Percentiles rank a stretch among this genome's conserved stretches.
phyloP scores from a whole-genome alignment of 2,329 filamentous ascomycete species.

The Domatiomyces catenatus region DNA sequence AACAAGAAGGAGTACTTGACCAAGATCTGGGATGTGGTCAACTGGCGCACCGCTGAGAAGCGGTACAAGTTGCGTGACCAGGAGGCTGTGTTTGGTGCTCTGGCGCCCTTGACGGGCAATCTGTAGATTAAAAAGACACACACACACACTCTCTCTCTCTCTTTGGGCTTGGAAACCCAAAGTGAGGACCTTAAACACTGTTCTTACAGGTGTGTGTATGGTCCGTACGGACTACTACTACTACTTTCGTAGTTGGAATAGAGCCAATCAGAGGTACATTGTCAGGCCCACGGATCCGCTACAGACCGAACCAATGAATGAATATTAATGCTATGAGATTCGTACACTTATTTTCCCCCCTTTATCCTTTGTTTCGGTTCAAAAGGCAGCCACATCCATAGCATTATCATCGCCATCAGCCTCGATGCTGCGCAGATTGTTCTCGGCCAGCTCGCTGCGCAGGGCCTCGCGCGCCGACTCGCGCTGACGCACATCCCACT shows the following conservation, averaged over 20 bases:
- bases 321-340: no score
- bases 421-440: constrained; percentile 30
- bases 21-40: constrained; percentile 12
- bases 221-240: no score
- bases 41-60: constrained; percentile 13
- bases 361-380: no score
- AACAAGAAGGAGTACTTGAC: constrained; percentile 13
- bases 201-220: no score
- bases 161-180: no score
- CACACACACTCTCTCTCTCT: no score
- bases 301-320: no score
- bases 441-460: constrained; percentile 34
- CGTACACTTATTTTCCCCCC: no score
- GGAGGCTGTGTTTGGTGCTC: constrained; percentile 5
- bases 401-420: constrained; percentile 29
- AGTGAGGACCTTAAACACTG: background rate
- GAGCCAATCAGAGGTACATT: no score
- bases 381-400: constrained; percentile 27
- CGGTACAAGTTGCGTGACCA: constrained; percentile 6
- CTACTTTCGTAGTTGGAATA: no score
- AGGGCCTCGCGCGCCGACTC: constrained; percentile 32
- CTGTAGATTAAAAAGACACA: no score
- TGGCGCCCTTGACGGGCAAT: constrained; percentile 7
- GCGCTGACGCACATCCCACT: constrained; percentile 34
- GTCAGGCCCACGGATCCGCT: no score